A percentile compares a stretch with the other conserved stretches of the same genome.
phyloP scores from a whole-genome alignment of 2,329 filamentous ascomycete genomes.

The Pestalotiopsis fici region DNA sequence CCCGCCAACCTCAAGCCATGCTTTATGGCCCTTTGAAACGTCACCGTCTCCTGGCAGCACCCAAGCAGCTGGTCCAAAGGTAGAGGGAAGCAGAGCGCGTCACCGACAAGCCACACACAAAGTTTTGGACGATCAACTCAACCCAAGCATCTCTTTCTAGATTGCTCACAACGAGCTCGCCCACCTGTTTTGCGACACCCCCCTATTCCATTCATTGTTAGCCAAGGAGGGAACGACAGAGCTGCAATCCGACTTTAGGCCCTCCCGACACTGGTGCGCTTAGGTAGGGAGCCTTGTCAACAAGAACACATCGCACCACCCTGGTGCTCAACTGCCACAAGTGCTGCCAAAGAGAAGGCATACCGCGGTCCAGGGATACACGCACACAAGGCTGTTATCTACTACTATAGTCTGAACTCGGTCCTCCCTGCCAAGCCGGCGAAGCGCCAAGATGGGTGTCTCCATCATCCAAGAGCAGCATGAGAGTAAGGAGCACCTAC shows the following conservation, averaged over 20 bases:
- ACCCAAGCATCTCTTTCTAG: not conserved
- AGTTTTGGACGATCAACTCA: not conserved
- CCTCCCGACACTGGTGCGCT: not conserved
- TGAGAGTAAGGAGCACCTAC: conserved; percentile 55
- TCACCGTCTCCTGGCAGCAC: not conserved
- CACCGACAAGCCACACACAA: not conserved
- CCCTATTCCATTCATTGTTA: not conserved
- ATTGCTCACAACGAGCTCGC: not conserved
- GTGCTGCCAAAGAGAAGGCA: not conserved
- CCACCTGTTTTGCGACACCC: not conserved
- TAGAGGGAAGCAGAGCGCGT: not conserved
- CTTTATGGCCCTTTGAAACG: conserved; percentile 1
- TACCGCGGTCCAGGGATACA: not conserved
- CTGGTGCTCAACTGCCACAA: not conserved
- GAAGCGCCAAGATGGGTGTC: conserved; percentile 68
- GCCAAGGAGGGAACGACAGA: not conserved
- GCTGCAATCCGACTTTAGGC: not conserved
- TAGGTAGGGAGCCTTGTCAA: not conserved
- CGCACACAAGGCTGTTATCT: not conserved
- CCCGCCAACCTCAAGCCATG: conserved; percentile 5
- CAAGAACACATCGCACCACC: not conserved
- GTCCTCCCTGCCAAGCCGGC: conserved; percentile 14
- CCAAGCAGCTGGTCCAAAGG: not conserved
- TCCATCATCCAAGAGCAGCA: conserved; percentile 86
- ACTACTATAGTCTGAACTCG: not conserved